Percentiles rank a stretch among this genome's conserved stretches.
phyloP scores from a whole-genome alignment of 2,329 filamentous ascomycete species.

The Davidsoniella australis region DNA sequence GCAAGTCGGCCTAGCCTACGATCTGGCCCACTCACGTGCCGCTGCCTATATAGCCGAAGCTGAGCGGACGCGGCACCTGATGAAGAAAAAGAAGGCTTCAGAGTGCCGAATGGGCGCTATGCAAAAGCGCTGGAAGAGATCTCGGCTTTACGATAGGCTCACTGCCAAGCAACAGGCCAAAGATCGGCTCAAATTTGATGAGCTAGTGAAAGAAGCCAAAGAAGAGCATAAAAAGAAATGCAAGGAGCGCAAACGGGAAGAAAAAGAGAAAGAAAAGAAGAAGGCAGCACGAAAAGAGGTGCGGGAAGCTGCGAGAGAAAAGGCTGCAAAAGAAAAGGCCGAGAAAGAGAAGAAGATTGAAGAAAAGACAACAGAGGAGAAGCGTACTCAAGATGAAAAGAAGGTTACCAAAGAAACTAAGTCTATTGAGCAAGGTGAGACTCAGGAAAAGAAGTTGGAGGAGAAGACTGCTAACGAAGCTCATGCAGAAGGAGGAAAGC shows the following conservation, averaged over 20 bases:
- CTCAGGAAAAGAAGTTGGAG: conserved; percentile 1
- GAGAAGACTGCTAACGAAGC: conserved; percentile 9
- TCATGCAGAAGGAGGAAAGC: conserved; percentile 13
- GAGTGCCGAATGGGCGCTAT: conserved; percentile 28
- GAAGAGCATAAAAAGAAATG: conserved; percentile 16
- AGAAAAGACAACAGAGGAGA: neutral
- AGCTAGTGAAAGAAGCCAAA: conserved; percentile 16
- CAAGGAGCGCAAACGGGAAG: conserved; percentile 17
- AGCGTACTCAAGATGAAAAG: too few relatives aligned
- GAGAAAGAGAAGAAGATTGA: too few relatives aligned
- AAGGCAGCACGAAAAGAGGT: conserved; percentile 14
- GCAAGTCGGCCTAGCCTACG: conserved; percentile 40
- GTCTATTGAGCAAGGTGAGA: conserved; percentile 2
- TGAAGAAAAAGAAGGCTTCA: conserved; percentile 32
- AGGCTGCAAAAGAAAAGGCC: neutral
- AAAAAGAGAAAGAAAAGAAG: conserved; percentile 18
- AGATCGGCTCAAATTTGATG: conserved; percentile 19
- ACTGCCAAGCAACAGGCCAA: conserved; percentile 26
- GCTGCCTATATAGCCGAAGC: conserved; percentile 33
- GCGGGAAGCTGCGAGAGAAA: conserved; percentile 13
- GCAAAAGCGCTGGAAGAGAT: conserved; percentile 31
- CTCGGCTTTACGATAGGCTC: conserved; percentile 27
- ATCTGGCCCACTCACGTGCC: conserved; percentile 42
- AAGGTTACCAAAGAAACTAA: conserved; percentile 10
- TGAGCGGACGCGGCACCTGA: conserved; percentile 30